A percentile compares a stretch with the other conserved stretches of the same genome.
These are phyloP conservation scores for Stachybotrys chlorohalonatus DNA, from an alignment of 2,329 filamentous ascomycete species.

Conservation along the genomic window DNA sequence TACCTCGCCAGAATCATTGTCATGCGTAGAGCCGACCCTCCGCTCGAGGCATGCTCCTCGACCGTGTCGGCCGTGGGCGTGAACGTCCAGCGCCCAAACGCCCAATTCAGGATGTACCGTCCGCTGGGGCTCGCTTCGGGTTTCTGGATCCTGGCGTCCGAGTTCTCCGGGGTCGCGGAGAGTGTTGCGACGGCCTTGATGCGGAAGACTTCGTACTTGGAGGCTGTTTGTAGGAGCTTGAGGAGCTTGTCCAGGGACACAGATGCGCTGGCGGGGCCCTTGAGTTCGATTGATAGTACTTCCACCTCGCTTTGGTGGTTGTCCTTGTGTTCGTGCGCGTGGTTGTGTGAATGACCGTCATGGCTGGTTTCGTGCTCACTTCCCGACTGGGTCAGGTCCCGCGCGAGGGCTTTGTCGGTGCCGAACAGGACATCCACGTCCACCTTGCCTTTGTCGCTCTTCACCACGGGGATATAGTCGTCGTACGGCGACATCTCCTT, in stretches of 20 bases:
- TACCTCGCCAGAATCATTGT: conserved; percentile 67
- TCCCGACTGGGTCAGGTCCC: conserved; percentile 35
- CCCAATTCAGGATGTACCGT: conserved; percentile 94
- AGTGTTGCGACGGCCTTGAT: conserved; percentile 67
- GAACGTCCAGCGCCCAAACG: conserved; percentile 92
- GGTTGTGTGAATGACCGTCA: conserved; percentile 19
- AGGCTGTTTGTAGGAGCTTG: conserved; percentile 59
- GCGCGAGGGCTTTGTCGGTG: conserved; percentile 71
- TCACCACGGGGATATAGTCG: conserved; percentile 72
- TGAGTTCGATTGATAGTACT: conserved; percentile 73
- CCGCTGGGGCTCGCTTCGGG: conserved; percentile 19
- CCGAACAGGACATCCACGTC: conserved; percentile 75
- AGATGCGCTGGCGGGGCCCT: conserved; percentile 26
- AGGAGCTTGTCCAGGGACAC: conserved; percentile 55
- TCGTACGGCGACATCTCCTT: conserved; percentile 56
- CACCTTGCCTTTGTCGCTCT: conserved; percentile 73
- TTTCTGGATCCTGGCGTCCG: conserved; percentile 36
- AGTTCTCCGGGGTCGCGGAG: conserved; percentile 35
- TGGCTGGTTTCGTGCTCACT: conserved; percentile 15
- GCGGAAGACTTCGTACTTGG: conserved; percentile 90
- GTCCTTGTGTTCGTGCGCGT: conserved; percentile 29
- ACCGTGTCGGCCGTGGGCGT: conserved; percentile 42
- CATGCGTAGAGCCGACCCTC: conserved; percentile 54
- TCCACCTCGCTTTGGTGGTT: conserved; percentile 79
- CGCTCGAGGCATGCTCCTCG: conserved; percentile 45